These are phyloP conservation scores for Porogramme epimiltina DNA, from an alignment of 1,284 basidiomycete genomes.

Conservation along the genomic window DNA sequence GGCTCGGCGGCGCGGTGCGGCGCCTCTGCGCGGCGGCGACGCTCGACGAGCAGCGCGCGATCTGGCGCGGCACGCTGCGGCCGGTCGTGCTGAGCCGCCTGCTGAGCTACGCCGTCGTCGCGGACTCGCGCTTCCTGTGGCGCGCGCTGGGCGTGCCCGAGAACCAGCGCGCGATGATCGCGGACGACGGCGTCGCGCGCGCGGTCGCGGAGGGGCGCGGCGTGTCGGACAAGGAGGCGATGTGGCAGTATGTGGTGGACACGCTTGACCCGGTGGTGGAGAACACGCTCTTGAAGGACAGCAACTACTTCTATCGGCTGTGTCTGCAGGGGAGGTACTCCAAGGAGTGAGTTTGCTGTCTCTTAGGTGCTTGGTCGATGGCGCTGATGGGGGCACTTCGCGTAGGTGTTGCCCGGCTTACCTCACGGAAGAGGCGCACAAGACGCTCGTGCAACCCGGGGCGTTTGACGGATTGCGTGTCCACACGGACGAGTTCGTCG, in stretches of 20 bases:
- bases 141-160: conserved; percentile 23
- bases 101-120: conserved; percentile 22
- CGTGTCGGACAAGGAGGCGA: conserved; percentile 21
- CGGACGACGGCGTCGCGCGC: conserved; percentile 16
- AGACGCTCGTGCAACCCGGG: conserved; percentile 14
- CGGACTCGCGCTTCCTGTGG: conserved; percentile 25
- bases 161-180: conserved; percentile 25
- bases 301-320: conserved; percentile 25
- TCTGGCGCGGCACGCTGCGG: conserved; percentile 20
- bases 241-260: conserved; percentile 26
- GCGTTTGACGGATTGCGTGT: conserved; percentile 24
- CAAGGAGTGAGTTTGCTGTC: conserved; percentile 12
- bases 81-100: conserved; percentile 20
- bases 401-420: conserved; percentile 22
- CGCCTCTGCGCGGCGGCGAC: conserved; percentile 17
- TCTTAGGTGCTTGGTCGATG: too few relatives aligned
- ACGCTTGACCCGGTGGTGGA: conserved; percentile 25
- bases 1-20: conserved; percentile 16
- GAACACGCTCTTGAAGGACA: conserved; percentile 19
- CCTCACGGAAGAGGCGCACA: conserved; percentile 19
- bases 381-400: not conserved
- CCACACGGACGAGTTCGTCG: conserved; percentile 25
- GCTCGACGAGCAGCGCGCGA: conserved; percentile 18
- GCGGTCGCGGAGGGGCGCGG: conserved; percentile 9
- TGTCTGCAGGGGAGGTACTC: conserved; percentile 21